These are phyloP conservation scores for Diplocarpon mali DNA, from an alignment of 2,329 filamentous ascomycete genomes.

Conservation along the genomic window DNA sequence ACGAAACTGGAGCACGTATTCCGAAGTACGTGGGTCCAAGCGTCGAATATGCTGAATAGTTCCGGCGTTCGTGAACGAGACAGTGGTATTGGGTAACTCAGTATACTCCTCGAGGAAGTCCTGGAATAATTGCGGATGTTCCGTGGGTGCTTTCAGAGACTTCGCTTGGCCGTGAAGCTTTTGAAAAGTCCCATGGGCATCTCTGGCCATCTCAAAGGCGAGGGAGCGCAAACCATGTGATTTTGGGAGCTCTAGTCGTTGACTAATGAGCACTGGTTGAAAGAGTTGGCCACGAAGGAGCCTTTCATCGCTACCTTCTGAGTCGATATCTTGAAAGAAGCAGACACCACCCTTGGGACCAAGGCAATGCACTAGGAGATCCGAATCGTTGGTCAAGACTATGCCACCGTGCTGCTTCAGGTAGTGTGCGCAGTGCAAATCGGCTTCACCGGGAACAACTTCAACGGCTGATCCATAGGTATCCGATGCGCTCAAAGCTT, in stretches of 20 bases:
- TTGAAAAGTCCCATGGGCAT: slow-evolving; percentile 18
- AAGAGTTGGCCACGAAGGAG: slow-evolving; percentile 25
- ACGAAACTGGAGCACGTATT: slow-evolving; percentile 36
- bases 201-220: slow-evolving; percentile 26
- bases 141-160: slow-evolving; percentile 11
- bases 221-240: slow-evolving; percentile 30
- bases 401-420: slow-evolving; percentile 42
- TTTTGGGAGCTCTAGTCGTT: slow-evolving; percentile 32
- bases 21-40: slow-evolving; percentile 40
- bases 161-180: slow-evolving; percentile 19
- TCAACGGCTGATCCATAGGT: slow-evolving; percentile 34
- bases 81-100: background rate
- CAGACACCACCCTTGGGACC: slow-evolving; percentile 49
- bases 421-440: slow-evolving; percentile 63
- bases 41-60: slow-evolving; percentile 7
- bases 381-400: slow-evolving; percentile 76
- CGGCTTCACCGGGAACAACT: slow-evolving; percentile 76
- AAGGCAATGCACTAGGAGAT: slow-evolving; percentile 67
- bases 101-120: slow-evolving; percentile 22
- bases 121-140: slow-evolving; percentile 11
- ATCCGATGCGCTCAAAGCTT: slow-evolving; percentile 44
- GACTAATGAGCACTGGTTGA: slow-evolving; percentile 33
- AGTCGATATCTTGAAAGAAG: slow-evolving; percentile 53
- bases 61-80: background rate
- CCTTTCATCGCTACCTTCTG: slow-evolving; percentile 2